Evolutionary conservation across 306 rosid species (phyloP).

Genomic region (Benincasa hispida): DNA sequence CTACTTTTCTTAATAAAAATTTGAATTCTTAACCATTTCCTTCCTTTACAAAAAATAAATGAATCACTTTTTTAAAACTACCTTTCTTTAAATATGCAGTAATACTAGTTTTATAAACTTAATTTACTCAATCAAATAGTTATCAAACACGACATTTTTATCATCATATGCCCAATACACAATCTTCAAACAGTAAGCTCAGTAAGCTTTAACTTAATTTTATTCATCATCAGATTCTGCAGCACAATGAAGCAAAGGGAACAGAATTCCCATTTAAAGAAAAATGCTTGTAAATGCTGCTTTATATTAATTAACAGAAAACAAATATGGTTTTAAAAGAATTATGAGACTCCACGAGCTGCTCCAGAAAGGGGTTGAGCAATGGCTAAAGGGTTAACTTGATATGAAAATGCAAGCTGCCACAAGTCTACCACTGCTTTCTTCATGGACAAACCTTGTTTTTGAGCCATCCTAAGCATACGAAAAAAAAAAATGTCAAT

Average conservation of each 20-base stretch:
- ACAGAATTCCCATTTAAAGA: background rate
- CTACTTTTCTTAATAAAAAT: too few species aligned
- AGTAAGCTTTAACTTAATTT: too few species aligned
- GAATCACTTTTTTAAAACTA: too few species aligned
- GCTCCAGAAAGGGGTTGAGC: conserved; percentile 41
- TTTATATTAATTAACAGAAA: background rate
- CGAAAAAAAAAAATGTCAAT: too few species aligned
- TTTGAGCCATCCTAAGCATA: conserved; percentile 28
- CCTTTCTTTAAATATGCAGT: too few species aligned
- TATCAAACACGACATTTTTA: too few species aligned
- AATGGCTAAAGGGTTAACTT: conserved; percentile 78
- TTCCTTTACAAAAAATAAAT: too few species aligned
- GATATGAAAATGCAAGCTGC: conserved; percentile 89
- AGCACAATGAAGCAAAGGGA: background rate
- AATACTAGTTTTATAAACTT: too few species aligned
- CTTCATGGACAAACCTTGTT: conserved; percentile 29
- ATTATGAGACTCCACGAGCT: background rate
- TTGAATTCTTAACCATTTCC: too few species aligned
- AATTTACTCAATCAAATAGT: too few species aligned
- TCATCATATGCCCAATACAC: too few species aligned
- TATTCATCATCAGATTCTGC: background rate
- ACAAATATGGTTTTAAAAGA: background rate
- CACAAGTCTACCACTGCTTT: conserved; percentile 58
- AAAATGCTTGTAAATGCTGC: background rate
- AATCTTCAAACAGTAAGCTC: too few species aligned